Percentiles rank a stretch among this genome's conserved stretches.
phyloP scores from a whole-genome alignment of 495 filamentous ascomycete species.

The Penicillium canariense region DNA sequence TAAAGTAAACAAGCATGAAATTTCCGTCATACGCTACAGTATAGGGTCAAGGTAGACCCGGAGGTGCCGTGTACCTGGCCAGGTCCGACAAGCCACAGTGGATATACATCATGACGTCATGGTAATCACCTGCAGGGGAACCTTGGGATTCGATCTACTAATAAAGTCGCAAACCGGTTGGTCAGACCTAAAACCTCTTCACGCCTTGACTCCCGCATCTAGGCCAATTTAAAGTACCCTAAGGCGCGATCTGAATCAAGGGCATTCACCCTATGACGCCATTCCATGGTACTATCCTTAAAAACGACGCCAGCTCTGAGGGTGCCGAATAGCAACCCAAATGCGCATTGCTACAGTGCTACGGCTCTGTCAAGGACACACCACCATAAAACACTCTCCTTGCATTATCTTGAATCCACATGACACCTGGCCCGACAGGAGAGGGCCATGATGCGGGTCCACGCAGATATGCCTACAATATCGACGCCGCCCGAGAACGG shows the following conservation, averaged over 20 bases:
- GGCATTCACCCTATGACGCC: constrained; percentile 6
- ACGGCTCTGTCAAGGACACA: no score
- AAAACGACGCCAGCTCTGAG: not conserved
- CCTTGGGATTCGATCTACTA: not conserved
- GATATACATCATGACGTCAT: constrained; percentile 1
- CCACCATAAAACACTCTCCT: no score
- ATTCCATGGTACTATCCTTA: not conserved
- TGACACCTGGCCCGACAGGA: not conserved
- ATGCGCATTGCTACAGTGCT: not conserved
- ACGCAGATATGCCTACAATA: constrained; percentile 20
- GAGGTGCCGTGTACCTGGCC: no score
- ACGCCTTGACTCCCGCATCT: not conserved
- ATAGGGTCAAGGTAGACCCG: no score
- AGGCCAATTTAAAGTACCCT: no score
- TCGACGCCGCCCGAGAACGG: constrained; percentile 18
- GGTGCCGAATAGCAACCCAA: not conserved
- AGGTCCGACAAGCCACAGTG: no score
- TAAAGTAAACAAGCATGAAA: no score
- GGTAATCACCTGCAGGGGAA: not conserved
- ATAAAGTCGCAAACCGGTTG: constrained; percentile 1
- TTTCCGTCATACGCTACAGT: no score
- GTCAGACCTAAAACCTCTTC: not conserved
- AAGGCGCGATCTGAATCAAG: no score
- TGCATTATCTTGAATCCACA: not conserved
- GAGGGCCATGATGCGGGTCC: constrained; percentile 3